phyloP scores from a whole-genome alignment of 179 eudicot species.

The Beta lomatogona region DNA sequence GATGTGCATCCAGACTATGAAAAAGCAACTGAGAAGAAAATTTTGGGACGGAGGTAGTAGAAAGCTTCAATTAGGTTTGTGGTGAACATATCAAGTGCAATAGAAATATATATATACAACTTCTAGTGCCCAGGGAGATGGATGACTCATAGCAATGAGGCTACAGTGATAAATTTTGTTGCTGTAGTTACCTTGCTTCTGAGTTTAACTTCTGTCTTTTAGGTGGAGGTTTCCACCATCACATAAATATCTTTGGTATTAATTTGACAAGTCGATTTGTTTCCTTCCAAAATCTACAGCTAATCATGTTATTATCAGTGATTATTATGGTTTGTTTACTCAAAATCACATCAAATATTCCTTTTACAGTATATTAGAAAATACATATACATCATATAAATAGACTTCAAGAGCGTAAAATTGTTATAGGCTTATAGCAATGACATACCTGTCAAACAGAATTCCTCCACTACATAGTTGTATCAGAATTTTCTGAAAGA shows the following conservation, averaged over 20 bases:
- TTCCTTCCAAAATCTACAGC: neutral
- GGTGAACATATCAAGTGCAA: neutral
- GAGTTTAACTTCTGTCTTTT: neutral
- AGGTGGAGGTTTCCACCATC: neutral
- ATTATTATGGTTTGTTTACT: too few relatives aligned
- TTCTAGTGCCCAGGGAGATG: neutral
- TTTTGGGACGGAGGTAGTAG: neutral
- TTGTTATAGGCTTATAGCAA: neutral
- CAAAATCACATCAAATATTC: neutral
- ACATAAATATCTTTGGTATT: neutral
- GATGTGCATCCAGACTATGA: too few relatives aligned
- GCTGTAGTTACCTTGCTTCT: neutral
- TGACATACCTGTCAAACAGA: neutral
- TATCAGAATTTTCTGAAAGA: too few relatives aligned
- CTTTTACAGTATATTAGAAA: too few relatives aligned
- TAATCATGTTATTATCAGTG: neutral
- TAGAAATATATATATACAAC: neutral
- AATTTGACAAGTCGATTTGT: neutral
- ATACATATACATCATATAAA: too few relatives aligned
- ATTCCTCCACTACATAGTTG: neutral
- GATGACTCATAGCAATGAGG: neutral
- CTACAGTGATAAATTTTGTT: neutral
- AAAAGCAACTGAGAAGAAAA: too few relatives aligned
- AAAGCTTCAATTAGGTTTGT: neutral
- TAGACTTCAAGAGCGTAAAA: too few relatives aligned